Evolutionary conservation across 192 early-diverging fungal genomes (phyloP), one percentile per base, ranked within the genome.

Genomic region (Coemansia aciculifera): DNA sequence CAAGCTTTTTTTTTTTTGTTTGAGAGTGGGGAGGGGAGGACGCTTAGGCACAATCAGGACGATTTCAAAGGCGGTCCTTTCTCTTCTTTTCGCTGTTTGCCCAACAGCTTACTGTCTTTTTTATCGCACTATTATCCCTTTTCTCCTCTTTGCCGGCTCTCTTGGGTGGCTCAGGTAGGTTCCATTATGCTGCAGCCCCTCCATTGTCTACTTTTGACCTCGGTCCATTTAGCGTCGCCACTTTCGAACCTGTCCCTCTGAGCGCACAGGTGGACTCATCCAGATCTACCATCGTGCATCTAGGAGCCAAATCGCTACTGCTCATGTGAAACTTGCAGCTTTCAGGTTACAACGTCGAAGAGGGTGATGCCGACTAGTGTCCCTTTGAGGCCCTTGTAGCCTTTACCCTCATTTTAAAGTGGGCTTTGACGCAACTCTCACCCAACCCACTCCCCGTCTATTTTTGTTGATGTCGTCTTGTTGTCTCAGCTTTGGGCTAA

Each of bases 271-370:
- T 31, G 51, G 27, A 15, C 51, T 27, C 9, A 6, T 19, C 51
- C 51, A 12, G 51, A 54, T 54, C 51, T 29, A 5, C 27, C 51
- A 54, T 15, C 51, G 51, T 54, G 51, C 51, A 54, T 27, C 12
- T 54, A 5, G 51, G 51, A 29, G 51, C 51, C 51, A 24, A 54
- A 10, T 54, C 11, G 3, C 12, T 52, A 12, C 10, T 49, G 46
- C 46, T 24, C 46, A 40, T 62, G 38, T 62, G 36, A 37, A 62
- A 62, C 39, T 42, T 43, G 62, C 62, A 32, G 63, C 63, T 34
- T 42, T 48, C 32, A 49, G 27, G 46, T 49, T 40, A 62, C 36
- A 62, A n/a, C 36, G 19, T 11, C 11, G 11, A 40, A 63, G 46
- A 21, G 19, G 21, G 46, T 12, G 46, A 21, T 49, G 46, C 46